Base-by-base conservation (phyloP, 768 basidiomycete genomes). In the Phanerochaete carnosa region DNA sequence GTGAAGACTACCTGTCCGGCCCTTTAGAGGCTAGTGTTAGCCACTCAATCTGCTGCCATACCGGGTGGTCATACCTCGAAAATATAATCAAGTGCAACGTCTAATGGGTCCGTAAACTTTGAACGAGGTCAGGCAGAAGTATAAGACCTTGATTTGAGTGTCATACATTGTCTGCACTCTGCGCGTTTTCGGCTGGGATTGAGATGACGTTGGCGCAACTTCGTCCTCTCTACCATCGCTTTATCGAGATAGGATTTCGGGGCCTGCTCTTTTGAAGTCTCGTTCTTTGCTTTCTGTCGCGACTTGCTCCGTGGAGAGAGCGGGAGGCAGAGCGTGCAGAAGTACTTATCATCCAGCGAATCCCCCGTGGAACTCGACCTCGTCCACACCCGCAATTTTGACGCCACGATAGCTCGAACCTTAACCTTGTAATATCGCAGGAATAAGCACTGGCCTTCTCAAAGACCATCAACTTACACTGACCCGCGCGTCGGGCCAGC, bases 31-130 rank as follows among this genome's bases (percentile, higher is more conserved):
- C n/a, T n/a, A n/a, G n/a, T n/a, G n/a, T n/a, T n/a, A n/a, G n/a
- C n/a, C n/a, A n/a, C n/a, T n/a, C n/a, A n/a, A n/a, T n/a, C n/a
- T n/a, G n/a, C n/a, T n/a, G n/a, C n/a, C n/a, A n/a, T n/a, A n/a
- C n/a, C n/a, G n/a, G n/a, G n/a, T n/a, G n/a, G n/a, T n/a, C n/a
- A 46, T 46, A 56, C 55, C 35, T 56, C 55, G 11, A 56, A 28
- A 11, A 56, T 56, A n/a, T 56, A 56, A 15, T 26, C 26, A 3
- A 43, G 26, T 22, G 43, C 8, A 13, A 8, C 13, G n/a, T 56
- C 55, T 43, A 56, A 22, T 12, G 22, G n/a, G 22, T 56, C 55
- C 7, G 23, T 8, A 23, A 43, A 3, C 55, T 56, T 13, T 11
- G 39, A 11, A 23, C 11, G 8, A 4, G 16, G 8, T 52, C n/a